Conservation (phyloP, 257 asterid species). For the Gentiana dahurica region DNA sequence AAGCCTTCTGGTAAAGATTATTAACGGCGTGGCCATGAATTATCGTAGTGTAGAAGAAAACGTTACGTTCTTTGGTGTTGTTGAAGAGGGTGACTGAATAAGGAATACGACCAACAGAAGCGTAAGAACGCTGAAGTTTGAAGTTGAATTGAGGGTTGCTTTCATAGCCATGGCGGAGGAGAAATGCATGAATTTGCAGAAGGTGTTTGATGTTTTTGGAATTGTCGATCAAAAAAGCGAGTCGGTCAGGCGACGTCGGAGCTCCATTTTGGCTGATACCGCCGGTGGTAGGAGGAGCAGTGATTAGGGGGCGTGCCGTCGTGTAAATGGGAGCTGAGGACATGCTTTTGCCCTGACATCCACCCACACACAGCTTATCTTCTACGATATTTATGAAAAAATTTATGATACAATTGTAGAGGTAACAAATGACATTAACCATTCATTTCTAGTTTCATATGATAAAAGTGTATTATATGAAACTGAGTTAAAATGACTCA, state of each 20-base stretch:
- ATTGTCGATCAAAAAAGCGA: constrained; percentile 6
- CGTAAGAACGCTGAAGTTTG: constrained; percentile 5
- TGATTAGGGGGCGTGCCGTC: neutral
- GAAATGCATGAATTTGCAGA: constrained; percentile 5
- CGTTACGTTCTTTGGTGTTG: constrained; percentile 2
- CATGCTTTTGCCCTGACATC: neutral
- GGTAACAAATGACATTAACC: no score
- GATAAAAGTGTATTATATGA: no score
- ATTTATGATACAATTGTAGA: no score
- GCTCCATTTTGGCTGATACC: neutral
- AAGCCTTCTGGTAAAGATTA: constrained; percentile 1
- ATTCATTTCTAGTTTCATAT: no score
- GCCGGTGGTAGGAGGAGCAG: neutral
- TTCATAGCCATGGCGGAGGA: constrained; percentile 6
- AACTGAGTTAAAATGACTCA: no score
- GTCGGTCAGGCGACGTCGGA: neutral
- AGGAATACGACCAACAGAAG: constrained; percentile 2
- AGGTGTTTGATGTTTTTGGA: constrained; percentile 3
- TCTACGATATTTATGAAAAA: neutral
- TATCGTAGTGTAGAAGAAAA: constrained; percentile 5
- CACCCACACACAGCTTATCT: neutral
- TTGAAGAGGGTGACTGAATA: constrained; percentile 6
- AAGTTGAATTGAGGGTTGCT: constrained; percentile 3
- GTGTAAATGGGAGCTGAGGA: constrained; percentile 1
- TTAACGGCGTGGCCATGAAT: constrained; percentile 4